Percentiles rank a stretch among this genome's conserved stretches.
Evolutionary conservation across 768 basidiomycete species (phyloP).

Genomic region (Obba rivulosa): DNA sequence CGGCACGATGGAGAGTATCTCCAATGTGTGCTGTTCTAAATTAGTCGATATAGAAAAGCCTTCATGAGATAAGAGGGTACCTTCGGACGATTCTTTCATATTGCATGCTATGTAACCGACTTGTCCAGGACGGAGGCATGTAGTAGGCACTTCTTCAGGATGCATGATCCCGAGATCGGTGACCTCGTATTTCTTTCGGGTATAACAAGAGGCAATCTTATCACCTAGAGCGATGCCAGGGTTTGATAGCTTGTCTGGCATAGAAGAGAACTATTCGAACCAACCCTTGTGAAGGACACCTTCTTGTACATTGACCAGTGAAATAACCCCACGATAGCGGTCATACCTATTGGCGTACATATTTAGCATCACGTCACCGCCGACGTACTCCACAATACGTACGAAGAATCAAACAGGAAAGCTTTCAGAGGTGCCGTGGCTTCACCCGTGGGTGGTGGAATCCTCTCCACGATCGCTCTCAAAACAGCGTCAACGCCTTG

Average conservation of each 20-base stretch:
- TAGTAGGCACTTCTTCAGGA: slow-evolving; percentile 80
- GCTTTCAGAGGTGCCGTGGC: slow-evolving; percentile 62
- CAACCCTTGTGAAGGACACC: slow-evolving; percentile 81
- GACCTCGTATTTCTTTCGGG: slow-evolving; percentile 85
- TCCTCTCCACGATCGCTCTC: slow-evolving; percentile 71
- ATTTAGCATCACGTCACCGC: background rate
- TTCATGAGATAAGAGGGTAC: slow-evolving; percentile 31
- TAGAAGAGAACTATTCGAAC: slow-evolving; percentile 2
- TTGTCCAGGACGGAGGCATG: slow-evolving; percentile 66
- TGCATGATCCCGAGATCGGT: slow-evolving; percentile 85
- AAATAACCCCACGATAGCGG: slow-evolving; percentile 93
- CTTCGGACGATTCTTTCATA: slow-evolving; percentile 96
- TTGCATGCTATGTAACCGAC: slow-evolving; percentile 91
- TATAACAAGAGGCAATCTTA: slow-evolving; percentile 80
- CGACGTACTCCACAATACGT: slow-evolving; percentile 21
- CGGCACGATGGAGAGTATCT: slow-evolving; percentile 81
- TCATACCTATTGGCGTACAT: slow-evolving; percentile 63
- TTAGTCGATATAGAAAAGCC: background rate
- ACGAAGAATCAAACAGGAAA: slow-evolving; percentile 92
- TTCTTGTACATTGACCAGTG: slow-evolving; percentile 74
- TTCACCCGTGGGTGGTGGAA: slow-evolving; percentile 72
- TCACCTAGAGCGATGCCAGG: slow-evolving; percentile 53
- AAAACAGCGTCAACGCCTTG: slow-evolving; percentile 74
- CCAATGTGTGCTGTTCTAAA: slow-evolving; percentile 76
- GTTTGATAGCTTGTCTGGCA: background rate